Conservation (phyloP, 2,329 filamentous ascomycete genomes). For the Laburnicola sp. region DNA sequence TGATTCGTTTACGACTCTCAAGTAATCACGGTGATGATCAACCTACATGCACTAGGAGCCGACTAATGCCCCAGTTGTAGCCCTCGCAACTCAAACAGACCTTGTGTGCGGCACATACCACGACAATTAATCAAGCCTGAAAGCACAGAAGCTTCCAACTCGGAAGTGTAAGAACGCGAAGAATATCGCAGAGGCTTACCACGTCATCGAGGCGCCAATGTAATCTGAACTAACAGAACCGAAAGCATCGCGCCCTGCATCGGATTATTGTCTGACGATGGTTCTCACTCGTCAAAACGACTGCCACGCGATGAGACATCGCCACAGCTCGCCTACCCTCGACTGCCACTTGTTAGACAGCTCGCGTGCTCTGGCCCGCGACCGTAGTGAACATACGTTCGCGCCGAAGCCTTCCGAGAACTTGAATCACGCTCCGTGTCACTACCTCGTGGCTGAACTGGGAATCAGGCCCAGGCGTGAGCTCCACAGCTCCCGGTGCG, state of each 20-base stretch:
- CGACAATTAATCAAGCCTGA: no score
- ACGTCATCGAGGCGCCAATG: neutral
- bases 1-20: no score
- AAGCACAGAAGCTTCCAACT: neutral
- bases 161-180: neutral
- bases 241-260: slow-evolving; percentile 7
- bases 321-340: slow-evolving; percentile 4
- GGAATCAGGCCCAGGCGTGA: no score
- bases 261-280: neutral
- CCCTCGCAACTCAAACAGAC: no score
- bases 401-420: neutral
- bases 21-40: no score
- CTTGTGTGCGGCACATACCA: no score
- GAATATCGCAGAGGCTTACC: neutral
- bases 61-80: no score
- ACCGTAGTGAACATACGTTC: slow-evolving; percentile 4
- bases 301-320: slow-evolving; percentile 25
- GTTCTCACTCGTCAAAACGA: slow-evolving; percentile 4
- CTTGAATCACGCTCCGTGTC: neutral
- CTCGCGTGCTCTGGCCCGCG: slow-evolving; percentile 9
- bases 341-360: neutral
- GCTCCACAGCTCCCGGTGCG: no score
- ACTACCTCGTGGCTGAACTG: neutral
- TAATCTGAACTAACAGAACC: neutral
- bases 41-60: no score